Evolutionary conservation across 108 stramenopile genomes (phyloP).

Genomic region (Phaeodactylum tricornutum): DNA sequence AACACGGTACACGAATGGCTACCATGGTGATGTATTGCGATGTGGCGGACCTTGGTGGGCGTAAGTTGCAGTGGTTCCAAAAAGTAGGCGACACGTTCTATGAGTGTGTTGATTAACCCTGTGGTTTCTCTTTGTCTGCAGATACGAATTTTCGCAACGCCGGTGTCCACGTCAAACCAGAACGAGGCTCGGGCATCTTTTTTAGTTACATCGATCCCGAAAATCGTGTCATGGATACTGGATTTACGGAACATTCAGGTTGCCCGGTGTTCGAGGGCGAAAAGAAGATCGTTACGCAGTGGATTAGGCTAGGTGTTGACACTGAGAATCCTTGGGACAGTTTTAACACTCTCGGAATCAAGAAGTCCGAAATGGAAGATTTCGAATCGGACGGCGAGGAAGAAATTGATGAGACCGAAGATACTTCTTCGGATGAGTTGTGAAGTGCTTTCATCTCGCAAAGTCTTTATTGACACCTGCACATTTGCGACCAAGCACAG

Average conservation of each 20-base stretch:
- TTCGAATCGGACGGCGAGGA: too few relatives aligned
- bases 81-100: too few relatives aligned
- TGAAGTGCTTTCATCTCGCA: too few relatives aligned
- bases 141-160: slow-evolving; percentile 84
- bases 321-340: slow-evolving; percentile 75
- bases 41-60: slow-evolving; percentile 58
- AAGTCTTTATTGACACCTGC: too few relatives aligned
- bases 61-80: too few relatives aligned
- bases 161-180: slow-evolving; percentile 64
- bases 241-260: slow-evolving; percentile 75
- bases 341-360: slow-evolving; percentile 55
- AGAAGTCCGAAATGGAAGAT: too few relatives aligned
- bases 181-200: slow-evolving; percentile 57
- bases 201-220: slow-evolving; percentile 73
- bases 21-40: slow-evolving; percentile 92
- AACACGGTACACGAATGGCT: slow-evolving; percentile 68
- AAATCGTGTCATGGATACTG: slow-evolving; percentile 46
- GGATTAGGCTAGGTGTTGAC: slow-evolving; percentile 89
- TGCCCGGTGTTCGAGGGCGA: slow-evolving; percentile 83
- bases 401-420: too few relatives aligned
- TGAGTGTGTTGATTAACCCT: too few relatives aligned
- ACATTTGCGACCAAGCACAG: too few relatives aligned
- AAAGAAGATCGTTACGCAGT: slow-evolving; percentile 86
- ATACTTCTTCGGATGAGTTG: too few relatives aligned
- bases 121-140: too few relatives aligned